Evolutionary conservation across 768 basidiomycete genomes (phyloP).

Genomic region (Grammothele lineata): DNA sequence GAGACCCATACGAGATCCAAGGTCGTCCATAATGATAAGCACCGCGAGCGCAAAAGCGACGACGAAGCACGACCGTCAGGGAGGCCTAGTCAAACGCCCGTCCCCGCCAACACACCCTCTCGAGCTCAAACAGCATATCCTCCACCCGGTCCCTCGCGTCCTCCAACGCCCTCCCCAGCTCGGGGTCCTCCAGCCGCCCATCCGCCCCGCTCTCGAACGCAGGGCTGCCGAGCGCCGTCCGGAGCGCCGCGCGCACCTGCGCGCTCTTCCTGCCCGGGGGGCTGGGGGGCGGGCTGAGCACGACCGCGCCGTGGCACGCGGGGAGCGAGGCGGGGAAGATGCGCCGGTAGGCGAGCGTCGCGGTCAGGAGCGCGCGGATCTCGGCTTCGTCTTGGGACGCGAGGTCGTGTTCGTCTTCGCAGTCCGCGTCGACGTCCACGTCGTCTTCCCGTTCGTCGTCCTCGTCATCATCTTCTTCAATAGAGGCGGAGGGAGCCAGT

Average conservation of each 20-base stretch:
- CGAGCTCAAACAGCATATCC: slow-evolving; percentile 53
- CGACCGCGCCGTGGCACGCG: slow-evolving; percentile 21
- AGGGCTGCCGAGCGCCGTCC: slow-evolving; percentile 49
- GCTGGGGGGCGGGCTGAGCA: slow-evolving; percentile 55
- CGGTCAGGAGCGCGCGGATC: slow-evolving; percentile 50
- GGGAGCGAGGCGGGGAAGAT: slow-evolving; percentile 45
- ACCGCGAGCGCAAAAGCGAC: neutral
- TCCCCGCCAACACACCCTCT: slow-evolving; percentile 22
- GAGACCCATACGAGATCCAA: too few species aligned
- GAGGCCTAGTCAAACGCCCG: slow-evolving; percentile 9
- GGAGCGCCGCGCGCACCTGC: slow-evolving; percentile 40
- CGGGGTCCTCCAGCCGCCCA: slow-evolving; percentile 33
- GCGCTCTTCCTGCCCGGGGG: slow-evolving; percentile 40
- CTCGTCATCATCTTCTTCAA: slow-evolving; percentile 26
- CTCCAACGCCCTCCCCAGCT: slow-evolving; percentile 49
- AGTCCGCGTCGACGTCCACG: slow-evolving; percentile 25
- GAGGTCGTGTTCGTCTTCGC: slow-evolving; percentile 25
- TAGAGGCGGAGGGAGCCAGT: slow-evolving; percentile 14
- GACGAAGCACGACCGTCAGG: neutral
- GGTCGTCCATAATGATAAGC: too few species aligned
- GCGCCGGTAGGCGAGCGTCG: slow-evolving; percentile 56
- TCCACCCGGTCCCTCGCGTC: slow-evolving; percentile 76
- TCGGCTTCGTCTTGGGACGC: slow-evolving; percentile 37
- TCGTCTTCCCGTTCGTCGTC: slow-evolving; percentile 30
- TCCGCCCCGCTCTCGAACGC: slow-evolving; percentile 38